phyloP scores from a whole-genome alignment of 345 rosid genomes.

The Clarkia xantiana region DNA sequence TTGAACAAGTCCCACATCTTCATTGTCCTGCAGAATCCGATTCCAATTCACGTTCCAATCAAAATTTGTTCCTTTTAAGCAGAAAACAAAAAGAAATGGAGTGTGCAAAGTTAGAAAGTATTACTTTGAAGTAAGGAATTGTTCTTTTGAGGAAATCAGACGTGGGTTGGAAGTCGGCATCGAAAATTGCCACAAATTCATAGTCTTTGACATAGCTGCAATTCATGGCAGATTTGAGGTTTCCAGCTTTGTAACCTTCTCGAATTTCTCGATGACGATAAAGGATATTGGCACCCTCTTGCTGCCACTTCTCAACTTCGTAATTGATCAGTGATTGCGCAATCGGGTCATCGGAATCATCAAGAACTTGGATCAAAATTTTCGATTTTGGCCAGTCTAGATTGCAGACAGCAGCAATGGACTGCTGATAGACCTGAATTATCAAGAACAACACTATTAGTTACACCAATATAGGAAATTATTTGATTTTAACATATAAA shows the following conservation, averaged over 20 bases:
- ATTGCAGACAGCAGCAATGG: conserved; percentile 14
- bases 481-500: too few species aligned
- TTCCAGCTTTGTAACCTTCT: conserved; percentile 15
- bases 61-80: neutral
- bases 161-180: conserved; percentile 13
- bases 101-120: neutral
- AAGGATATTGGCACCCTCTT: conserved; percentile 11
- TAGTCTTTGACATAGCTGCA: conserved; percentile 14
- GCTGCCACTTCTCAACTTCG: conserved; percentile 14
- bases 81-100: neutral
- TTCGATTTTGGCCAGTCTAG: conserved; percentile 15
- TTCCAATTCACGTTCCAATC: too few species aligned
- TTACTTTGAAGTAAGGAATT: conserved; percentile 11
- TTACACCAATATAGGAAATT: too few species aligned
- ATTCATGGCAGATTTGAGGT: conserved; percentile 14
- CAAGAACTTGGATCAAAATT: conserved; percentile 13
- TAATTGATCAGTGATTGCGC: conserved; percentile 12
- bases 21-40: conserved; percentile 41
- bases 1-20: conserved; percentile 73
- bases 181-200: conserved; percentile 11
- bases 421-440: conserved; percentile 12
- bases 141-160: conserved; percentile 13
- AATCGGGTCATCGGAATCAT: conserved; percentile 13
- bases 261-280: conserved; percentile 12
- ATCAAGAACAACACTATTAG: too few species aligned